Conservation (phyloP, 1,139 yeast species). For the Suzukiozyma palmioleophila region DNA sequence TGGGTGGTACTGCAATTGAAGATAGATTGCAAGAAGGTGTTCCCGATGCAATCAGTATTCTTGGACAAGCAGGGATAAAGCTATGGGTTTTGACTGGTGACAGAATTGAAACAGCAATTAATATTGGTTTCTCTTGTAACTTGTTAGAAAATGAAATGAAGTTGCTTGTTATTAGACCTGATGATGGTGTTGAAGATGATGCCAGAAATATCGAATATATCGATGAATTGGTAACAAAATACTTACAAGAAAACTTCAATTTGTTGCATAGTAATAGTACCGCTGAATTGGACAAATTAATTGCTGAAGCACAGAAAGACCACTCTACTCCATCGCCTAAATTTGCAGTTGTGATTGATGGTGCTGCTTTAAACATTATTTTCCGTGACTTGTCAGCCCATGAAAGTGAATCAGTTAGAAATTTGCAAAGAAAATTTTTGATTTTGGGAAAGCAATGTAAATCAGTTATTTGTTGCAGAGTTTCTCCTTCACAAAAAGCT, state of each 20-base stretch:
- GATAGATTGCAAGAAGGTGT: slow-evolving; percentile 95
- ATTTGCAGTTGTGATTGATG: slow-evolving; percentile 53
- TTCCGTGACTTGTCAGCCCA: slow-evolving; percentile 24
- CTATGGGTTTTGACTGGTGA: slow-evolving; percentile 98
- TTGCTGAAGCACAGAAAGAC: slow-evolving; percentile 41
- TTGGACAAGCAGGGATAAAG: slow-evolving; percentile 89
- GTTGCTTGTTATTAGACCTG: slow-evolving; percentile 60
- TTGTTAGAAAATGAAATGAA: slow-evolving; percentile 84
- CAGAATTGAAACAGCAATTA: slow-evolving; percentile 95
- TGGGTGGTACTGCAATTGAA: slow-evolving; percentile 98
- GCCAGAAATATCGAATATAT: slow-evolving; percentile 23
- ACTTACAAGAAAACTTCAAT: slow-evolving; percentile 39
- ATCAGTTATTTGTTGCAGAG: slow-evolving; percentile 61
- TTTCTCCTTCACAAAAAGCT: slow-evolving; percentile 63
- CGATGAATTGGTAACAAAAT: slow-evolving; percentile 31
- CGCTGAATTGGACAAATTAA: slow-evolving; percentile 23
- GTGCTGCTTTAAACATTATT: slow-evolving; percentile 47
- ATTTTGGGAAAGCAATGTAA: slow-evolving; percentile 56
- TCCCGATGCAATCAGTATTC: slow-evolving; percentile 82
- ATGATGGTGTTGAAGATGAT: slow-evolving; percentile 25
- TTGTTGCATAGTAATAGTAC: slow-evolving; percentile 20
- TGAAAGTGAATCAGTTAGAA: slow-evolving; percentile 15
- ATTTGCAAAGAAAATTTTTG: slow-evolving; percentile 38
- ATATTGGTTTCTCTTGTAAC: slow-evolving; percentile 95
- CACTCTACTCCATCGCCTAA: slow-evolving; percentile 48